Conservation (phyloP, 1,284 basidiomycete species). For the Trametes polyzona region DNA sequence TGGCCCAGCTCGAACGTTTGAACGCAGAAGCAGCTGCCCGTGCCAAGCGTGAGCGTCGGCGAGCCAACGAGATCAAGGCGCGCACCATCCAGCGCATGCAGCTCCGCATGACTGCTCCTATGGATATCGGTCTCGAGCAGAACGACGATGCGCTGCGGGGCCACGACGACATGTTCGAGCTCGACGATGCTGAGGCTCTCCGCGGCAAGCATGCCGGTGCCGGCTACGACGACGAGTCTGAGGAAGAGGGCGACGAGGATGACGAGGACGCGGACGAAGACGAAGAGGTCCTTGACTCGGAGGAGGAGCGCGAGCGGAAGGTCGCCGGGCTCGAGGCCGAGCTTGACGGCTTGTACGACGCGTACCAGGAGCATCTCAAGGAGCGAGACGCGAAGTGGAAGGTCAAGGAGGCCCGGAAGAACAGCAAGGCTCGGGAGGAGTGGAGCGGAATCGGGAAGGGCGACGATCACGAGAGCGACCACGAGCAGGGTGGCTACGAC, state of each 20-base stretch:
- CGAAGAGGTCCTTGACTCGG: constrained; percentile 61
- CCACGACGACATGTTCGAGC: constrained; percentile 87
- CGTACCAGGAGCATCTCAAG: constrained; percentile 81
- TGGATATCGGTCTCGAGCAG: constrained; percentile 94
- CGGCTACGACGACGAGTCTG: constrained; percentile 57
- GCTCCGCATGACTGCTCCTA: constrained; percentile 94
- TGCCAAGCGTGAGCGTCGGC: constrained; percentile 82
- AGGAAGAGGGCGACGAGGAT: constrained; percentile 44
- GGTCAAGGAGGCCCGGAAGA: constrained; percentile 81
- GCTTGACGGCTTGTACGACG: constrained; percentile 88
- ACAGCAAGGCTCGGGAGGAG: constrained; percentile 72
- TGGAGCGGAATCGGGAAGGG: constrained; percentile 76
- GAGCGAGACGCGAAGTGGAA: constrained; percentile 92
- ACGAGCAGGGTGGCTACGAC: constrained; percentile 79
- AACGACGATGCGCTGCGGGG: constrained; percentile 74
- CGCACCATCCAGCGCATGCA: constrained; percentile 95
- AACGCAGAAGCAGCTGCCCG: constrained; percentile 79
- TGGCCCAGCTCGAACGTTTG: constrained; percentile 75
- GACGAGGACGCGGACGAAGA: constrained; percentile 45
- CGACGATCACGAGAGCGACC: constrained; percentile 49
- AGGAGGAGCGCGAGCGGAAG: constrained; percentile 73
- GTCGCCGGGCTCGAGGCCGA: constrained; percentile 78
- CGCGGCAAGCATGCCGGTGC: constrained; percentile 48
- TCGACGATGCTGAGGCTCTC: constrained; percentile 60
- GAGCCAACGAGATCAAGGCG: constrained; percentile 88